Conservation (phyloP, 139 green algal species). For the Chlamydomonas incerta region DNA sequence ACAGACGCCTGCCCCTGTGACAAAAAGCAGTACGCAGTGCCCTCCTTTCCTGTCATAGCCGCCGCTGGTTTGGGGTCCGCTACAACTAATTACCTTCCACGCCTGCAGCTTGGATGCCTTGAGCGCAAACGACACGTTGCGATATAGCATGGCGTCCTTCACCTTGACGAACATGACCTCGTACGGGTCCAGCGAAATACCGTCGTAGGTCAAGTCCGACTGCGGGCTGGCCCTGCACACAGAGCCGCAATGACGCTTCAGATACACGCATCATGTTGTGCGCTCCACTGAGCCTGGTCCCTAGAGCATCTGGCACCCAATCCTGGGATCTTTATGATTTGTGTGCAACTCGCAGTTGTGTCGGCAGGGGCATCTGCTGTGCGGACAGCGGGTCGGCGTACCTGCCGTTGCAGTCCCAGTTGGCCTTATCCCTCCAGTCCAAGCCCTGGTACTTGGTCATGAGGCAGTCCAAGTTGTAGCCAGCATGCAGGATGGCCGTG, state of each 20-base stretch:
- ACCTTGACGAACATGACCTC: conserved; percentile 89
- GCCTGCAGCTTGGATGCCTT: conserved; percentile 61
- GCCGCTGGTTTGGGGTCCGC: too few relatives aligned
- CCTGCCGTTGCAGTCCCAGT: conserved; percentile 67
- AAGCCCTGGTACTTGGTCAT: conserved; percentile 82
- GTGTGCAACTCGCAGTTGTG: too few relatives aligned
- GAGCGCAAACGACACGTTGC: conserved; percentile 37
- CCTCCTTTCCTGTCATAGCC: too few relatives aligned
- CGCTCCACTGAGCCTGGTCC: too few relatives aligned
- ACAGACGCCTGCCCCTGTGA: too few relatives aligned
- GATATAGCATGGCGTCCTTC: conserved; percentile 68
- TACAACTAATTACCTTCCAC: conserved; percentile 41
- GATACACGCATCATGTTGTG: too few relatives aligned
- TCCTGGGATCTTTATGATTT: too few relatives aligned
- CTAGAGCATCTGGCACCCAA: too few relatives aligned
- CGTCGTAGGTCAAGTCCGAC: conserved; percentile 66
- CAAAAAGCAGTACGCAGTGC: too few relatives aligned
- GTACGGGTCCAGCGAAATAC: conserved; percentile 73
- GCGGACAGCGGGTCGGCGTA: too few relatives aligned
- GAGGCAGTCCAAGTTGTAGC: conserved; percentile 79
- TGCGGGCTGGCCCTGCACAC: conserved; percentile 43
- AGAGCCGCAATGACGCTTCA: too few relatives aligned
- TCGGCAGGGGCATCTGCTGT: too few relatives aligned
- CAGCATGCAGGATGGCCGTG: conserved; percentile 70
- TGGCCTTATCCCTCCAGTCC: conserved; percentile 68